These are phyloP conservation scores for Crithidia thermophila DNA, from an alignment of 208 protist genomes.

Conservation along the genomic window DNA sequence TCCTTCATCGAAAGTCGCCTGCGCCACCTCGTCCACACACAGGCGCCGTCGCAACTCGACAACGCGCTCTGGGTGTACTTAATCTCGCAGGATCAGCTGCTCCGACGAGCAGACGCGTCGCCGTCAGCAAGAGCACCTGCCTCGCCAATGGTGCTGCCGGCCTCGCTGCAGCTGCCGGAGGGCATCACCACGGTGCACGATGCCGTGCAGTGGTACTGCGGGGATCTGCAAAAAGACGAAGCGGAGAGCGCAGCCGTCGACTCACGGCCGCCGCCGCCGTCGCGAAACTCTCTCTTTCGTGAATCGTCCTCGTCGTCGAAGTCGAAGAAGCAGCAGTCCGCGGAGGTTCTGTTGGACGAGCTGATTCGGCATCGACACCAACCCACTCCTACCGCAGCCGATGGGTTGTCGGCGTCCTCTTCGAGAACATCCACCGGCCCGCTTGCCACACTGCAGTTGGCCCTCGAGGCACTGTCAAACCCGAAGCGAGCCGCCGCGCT, in stretches of 20 bases:
- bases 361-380: conserved; percentile 18
- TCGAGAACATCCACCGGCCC: conserved; percentile 6
- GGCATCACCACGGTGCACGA: conserved; percentile 15
- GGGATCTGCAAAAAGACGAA: conserved; percentile 1
- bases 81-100: conserved; percentile 16
- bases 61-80: conserved; percentile 30
- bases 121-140: background rate
- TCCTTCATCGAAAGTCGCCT: conserved; percentile 24
- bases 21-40: conserved; percentile 26
- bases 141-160: background rate
- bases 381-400: background rate
- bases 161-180: conserved; percentile 18
- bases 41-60: conserved; percentile 26
- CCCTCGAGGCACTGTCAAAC: conserved; percentile 19
- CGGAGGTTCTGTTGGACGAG: conserved; percentile 17
- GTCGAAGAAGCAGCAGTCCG: background rate
- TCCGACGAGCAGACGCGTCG: background rate
- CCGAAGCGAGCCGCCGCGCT: conserved; percentile 13
- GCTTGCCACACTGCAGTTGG: conserved; percentile 23
- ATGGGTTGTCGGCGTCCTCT: background rate
- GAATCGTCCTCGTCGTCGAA: background rate
- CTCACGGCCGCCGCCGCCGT: background rate
- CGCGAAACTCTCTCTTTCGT: background rate
- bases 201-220: conserved; percentile 31
- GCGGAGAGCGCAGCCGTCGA: background rate